phyloP scores from a whole-genome alignment of 768 basidiomycete species.

The Suillus cothurnatus region DNA sequence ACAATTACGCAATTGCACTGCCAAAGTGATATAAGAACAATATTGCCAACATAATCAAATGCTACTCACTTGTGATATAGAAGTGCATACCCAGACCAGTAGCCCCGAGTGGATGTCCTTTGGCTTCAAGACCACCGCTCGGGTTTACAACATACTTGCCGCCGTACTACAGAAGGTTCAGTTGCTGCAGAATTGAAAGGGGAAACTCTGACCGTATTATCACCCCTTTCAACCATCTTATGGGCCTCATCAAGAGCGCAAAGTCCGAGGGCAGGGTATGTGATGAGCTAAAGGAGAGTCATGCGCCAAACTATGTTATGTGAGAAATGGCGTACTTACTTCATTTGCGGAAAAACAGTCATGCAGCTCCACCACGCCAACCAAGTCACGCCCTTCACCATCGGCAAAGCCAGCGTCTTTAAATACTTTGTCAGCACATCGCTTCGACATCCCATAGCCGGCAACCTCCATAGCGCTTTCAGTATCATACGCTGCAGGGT shows the following conservation, averaged over 20 bases:
- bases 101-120: conserved; percentile 84
- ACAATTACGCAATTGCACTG: conserved; percentile 81
- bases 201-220: conserved; percentile 65
- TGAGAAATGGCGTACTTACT: conserved; percentile 38
- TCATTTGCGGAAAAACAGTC: conserved; percentile 88
- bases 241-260: conserved; percentile 68
- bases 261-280: conserved; percentile 79
- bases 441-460: conserved; percentile 78
- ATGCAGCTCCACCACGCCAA: conserved; percentile 85
- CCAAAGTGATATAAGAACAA: conserved; percentile 9
- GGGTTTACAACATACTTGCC: conserved; percentile 87
- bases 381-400: conserved; percentile 65
- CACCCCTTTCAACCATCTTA: conserved; percentile 70
- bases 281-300: conserved; percentile 57
- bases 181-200: not conserved
- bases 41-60: not conserved
- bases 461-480: conserved; percentile 77
- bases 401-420: conserved; percentile 66
- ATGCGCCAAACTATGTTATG: conserved; percentile 1
- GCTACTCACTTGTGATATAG: conserved; percentile 70
- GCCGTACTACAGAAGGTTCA: conserved; percentile 55
- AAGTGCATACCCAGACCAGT: conserved; percentile 88
- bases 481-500: conserved; percentile 62
- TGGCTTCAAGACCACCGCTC: conserved; percentile 85
- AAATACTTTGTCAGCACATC: conserved; percentile 69